Evolutionary conservation across 208 protist genomes (phyloP).

Genomic region (Leptomonas pyrrhocoris): DNA sequence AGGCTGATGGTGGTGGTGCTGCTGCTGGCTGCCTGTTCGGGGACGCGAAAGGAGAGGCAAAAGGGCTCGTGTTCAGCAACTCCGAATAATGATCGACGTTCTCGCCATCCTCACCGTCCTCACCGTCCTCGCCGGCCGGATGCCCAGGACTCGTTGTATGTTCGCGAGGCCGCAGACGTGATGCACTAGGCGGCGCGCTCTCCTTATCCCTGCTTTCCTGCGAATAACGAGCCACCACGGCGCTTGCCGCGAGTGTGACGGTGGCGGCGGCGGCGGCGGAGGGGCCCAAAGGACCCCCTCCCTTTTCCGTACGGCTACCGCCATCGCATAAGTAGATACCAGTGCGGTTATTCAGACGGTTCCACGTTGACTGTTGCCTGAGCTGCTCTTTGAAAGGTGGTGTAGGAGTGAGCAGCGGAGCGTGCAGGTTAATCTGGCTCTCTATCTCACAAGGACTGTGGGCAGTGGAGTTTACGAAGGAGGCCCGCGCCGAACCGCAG

Average conservation of each 20-base stretch:
- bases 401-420: not conserved
- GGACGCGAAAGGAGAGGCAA: not conserved
- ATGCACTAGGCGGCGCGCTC: not conserved
- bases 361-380: not conserved
- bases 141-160: constrained; percentile 1
- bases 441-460: constrained; percentile 1
- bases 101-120: not conserved
- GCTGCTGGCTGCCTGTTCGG: no score
- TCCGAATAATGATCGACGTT: not conserved
- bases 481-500: not conserved
- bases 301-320: not conserved
- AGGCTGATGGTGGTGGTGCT: not conserved
- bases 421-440: not conserved
- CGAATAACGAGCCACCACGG: not conserved
- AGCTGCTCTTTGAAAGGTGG: not conserved
- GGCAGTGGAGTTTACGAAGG: not conserved
- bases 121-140: not conserved
- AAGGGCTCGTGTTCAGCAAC: constrained; percentile 1
- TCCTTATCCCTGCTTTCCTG: constrained; percentile 1
- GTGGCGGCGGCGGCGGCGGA: not conserved
- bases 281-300: not conserved
- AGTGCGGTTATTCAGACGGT: not conserved
- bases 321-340: no score
- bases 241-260: not conserved
- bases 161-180: not conserved